Conservation (phyloP, 2,329 filamentous ascomycete species). For the Fusarium decemcellulare region DNA sequence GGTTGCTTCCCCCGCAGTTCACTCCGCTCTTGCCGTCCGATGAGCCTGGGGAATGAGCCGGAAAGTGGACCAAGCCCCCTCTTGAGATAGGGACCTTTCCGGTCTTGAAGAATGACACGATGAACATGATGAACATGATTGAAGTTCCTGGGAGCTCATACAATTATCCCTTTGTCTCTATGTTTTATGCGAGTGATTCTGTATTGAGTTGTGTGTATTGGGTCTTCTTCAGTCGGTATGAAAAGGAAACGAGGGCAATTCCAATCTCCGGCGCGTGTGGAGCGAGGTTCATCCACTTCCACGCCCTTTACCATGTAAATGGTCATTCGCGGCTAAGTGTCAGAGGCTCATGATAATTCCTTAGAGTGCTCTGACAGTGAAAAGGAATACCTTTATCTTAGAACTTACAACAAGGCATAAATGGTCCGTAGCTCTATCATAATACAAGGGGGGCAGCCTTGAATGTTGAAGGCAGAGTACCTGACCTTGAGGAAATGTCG, state of each 20-base stretch:
- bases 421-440: too few relatives aligned
- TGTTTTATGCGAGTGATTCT: too few relatives aligned
- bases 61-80: background rate
- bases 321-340: constrained; percentile 6
- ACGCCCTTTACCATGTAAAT: constrained; percentile 20
- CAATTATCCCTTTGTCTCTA: background rate
- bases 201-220: background rate
- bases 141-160: background rate
- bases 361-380: background rate
- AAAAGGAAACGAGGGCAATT: background rate
- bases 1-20: constrained; percentile 25
- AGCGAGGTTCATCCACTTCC: background rate
- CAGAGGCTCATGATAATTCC: background rate
- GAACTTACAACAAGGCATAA: too few relatives aligned
- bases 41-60: constrained; percentile 16
- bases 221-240: background rate
- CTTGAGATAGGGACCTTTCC: constrained; percentile 1
- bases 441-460: too few relatives aligned
- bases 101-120: background rate
- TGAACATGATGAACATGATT: background rate
- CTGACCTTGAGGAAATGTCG: too few relatives aligned
- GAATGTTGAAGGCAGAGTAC: too few relatives aligned
- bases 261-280: constrained; percentile 1
- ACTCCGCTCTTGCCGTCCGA: constrained; percentile 21
- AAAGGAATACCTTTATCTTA: too few relatives aligned